Base-by-base conservation (phyloP, 208 protist genomes). In the Trypanosoma vivax region DNA sequence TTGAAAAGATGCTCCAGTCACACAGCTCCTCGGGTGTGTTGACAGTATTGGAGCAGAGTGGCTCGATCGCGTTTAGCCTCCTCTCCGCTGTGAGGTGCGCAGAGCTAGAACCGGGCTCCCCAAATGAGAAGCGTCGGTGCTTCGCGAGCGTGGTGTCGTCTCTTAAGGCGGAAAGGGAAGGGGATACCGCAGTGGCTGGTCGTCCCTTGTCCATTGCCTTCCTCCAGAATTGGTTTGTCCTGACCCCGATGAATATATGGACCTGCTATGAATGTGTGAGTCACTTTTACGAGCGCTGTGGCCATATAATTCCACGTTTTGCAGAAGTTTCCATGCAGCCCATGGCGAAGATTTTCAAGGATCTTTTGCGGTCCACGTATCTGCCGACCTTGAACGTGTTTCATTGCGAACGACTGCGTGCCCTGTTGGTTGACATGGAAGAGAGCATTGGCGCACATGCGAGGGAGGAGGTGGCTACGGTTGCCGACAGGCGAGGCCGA, bases 231-330 rank as follows among this genome's bases (percentile, higher is more conserved):
- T 93, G 81, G 79, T 93, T 93, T 47, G 76, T 88, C 14, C 84
- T 86, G 40, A 88, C 75, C 5, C 63, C 79, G 2, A 93, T 93
- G 85, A 93, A 93, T 60, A 73, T 82, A 33, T 51, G 90, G n/a
- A 83, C 81, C 37, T 93, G 85, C 57, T 84, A 88, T 65, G 71
- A 83, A 45, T 80, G 71, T 56, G 76, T 71, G 1, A 31, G 62
- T 28, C 67, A 67, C 4, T 93, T 93, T 66, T 77, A 69, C 46
- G 61, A 72, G 24, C 73, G 76, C 33, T 85, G 81, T 65, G 64
- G 60, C 29, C 70, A 76, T 27, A 67, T 73, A 28, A 71, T 83
- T 0, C 71, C 76, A 0, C 72, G 77, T 47, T 59, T 79, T 51
- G 53, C 73, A 6, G 28, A 6, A 30, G 39, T 11, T 4, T 43